Evolutionary conservation across 306 rosid species (phyloP), one percentile per base, ranked within the genome.

Genomic region (Mimosa pudica): DNA sequence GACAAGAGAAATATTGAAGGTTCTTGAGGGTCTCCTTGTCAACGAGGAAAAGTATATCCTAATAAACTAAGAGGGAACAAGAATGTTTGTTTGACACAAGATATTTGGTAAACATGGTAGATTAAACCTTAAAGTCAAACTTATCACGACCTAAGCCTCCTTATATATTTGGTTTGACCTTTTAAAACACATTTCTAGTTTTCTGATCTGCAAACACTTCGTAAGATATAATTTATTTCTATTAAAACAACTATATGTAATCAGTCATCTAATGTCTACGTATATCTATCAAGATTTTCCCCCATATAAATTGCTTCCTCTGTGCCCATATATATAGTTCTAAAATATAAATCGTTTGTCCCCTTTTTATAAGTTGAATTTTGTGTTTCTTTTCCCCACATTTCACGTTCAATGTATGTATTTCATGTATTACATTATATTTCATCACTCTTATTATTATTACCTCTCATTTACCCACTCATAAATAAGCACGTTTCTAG

Each of bases 1-100:
- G 77, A 66, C 70, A 82, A n/a, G 95, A 83, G 95, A 84, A 81
- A 89, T 76, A 18, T 18, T 57, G 86, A 68, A 48, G 41, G 83
- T 62, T 33, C 72, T 68, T 38, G 68, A 73, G 33, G 76, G 71
- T 64, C 6, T 18, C 77, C 83, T 54, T 74, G 7, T 24, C 82
- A 73, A 16, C 68, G 77, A 86, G 88, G 91, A 52, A 86, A 85
- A 70, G 84, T 70, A 85, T 79, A 48, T 70, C 10, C 35, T 8
- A 6, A 18, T 55, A 38, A 77, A 67, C 36, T 48, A 78, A 70
- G 17, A 52, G 30, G 30, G n/a, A 55, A 55, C 61, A 16, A 10
- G 61, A 54, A 17, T 54, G 7, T 55, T 6, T 5, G 2, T 54
- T 1, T 54, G 61, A 16, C 61, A n/a, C 30, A 55, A 55, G 61